phyloP scores from a whole-genome alignment of 192 early-diverging fungal species.

The Glomus cerebriforme region DNA sequence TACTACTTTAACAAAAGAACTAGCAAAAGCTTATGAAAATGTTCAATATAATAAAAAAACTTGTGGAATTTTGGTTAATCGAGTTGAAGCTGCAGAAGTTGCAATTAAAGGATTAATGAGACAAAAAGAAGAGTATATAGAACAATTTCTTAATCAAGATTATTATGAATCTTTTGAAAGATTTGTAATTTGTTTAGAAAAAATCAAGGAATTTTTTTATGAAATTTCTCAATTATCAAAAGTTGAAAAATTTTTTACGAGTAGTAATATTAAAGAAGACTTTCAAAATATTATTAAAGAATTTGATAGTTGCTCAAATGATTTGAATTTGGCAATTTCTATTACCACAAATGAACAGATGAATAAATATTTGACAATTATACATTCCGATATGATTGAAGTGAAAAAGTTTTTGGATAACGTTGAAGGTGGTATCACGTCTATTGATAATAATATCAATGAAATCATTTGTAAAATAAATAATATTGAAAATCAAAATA shows the following conservation, averaged over 20 bases:
- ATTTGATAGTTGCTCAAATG: background rate
- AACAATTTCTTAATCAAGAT: background rate
- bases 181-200: background rate
- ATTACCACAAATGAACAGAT: conserved; percentile 7
- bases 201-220: background rate
- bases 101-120: background rate
- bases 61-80: background rate
- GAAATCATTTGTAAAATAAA: too few species aligned
- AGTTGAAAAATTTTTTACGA: background rate
- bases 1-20: background rate
- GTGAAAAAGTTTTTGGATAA: too few species aligned
- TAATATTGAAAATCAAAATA: too few species aligned
- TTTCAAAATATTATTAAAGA: background rate
- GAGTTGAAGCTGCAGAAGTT: background rate
- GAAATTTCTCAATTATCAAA: background rate
- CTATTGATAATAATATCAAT: too few species aligned
- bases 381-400: background rate
- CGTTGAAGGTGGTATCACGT: too few species aligned
- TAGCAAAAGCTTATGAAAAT: background rate
- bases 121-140: background rate
- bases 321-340: background rate
- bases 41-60: conserved; percentile 20
- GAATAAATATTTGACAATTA: background rate
- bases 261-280: background rate
- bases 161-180: background rate